Evolutionary conservation across 305 asterid genomes (phyloP).

Genomic region (Stenogyne calaminthoides): DNA sequence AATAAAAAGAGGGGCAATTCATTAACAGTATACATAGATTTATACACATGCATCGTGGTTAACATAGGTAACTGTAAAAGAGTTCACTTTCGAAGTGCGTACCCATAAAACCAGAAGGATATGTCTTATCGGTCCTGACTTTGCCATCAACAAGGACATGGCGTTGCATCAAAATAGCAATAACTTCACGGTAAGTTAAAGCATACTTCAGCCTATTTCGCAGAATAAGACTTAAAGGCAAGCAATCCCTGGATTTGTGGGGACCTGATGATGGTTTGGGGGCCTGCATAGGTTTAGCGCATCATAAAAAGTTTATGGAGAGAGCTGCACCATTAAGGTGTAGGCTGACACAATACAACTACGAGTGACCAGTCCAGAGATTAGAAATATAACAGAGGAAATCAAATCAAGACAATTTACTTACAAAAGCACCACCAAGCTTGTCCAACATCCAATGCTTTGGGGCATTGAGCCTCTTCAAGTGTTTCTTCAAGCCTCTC

Average conservation of each 20-base stretch:
- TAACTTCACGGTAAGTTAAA: constrained; percentile 63
- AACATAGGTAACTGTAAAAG: not conserved
- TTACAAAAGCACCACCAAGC: constrained; percentile 76
- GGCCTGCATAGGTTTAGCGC: constrained; percentile 41
- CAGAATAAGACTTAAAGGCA: constrained; percentile 66
- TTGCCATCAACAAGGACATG: constrained; percentile 67
- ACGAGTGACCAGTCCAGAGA: not conserved
- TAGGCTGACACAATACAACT: not conserved
- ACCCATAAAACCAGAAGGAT: constrained; percentile 82
- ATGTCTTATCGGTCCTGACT: constrained; percentile 74
- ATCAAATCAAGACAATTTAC: constrained; percentile 20
- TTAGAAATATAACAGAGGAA: not conserved
- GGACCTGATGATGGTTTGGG: constrained; percentile 83
- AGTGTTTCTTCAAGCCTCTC: constrained; percentile 68
- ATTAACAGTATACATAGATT: not conserved
- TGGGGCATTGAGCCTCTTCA: constrained; percentile 87
- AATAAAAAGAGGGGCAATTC: not conserved
- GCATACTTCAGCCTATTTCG: constrained; percentile 77
- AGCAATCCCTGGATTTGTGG: constrained; percentile 74
- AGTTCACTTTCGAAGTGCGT: constrained; percentile 4
- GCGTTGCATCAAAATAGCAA: constrained; percentile 67
- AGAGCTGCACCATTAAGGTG: not conserved
- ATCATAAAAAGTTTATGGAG: not conserved
- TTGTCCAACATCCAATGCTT: constrained; percentile 79
- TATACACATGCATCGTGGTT: not conserved